phyloP scores from a whole-genome alignment of 2,329 filamentous ascomycete species.

The Cladophialophora carrionii region DNA sequence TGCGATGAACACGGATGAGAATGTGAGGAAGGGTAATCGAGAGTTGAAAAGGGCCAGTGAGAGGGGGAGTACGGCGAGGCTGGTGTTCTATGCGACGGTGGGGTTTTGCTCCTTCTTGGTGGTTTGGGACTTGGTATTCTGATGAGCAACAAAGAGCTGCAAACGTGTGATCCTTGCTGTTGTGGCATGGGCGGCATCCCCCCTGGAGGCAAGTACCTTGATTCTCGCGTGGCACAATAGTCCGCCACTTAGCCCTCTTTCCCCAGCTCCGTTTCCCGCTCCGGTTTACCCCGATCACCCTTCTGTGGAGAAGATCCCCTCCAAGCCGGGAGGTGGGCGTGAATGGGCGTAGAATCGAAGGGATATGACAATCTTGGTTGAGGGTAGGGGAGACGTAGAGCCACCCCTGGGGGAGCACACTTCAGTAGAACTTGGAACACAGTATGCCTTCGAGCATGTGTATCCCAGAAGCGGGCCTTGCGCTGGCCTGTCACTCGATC shows the following conservation, averaged over 20 bases:
- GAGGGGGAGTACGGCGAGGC: slow-evolving; percentile 71
- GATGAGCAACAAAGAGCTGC: slow-evolving; percentile 4
- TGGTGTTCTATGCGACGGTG: slow-evolving; percentile 79
- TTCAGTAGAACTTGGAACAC: not conserved
- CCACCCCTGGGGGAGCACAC: not conserved
- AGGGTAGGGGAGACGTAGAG: not conserved
- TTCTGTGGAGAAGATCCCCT: not conserved
- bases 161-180: not conserved
- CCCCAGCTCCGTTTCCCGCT: slow-evolving; percentile 1
- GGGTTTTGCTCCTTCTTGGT: slow-evolving; percentile 74
- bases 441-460: not conserved
- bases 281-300: not conserved
- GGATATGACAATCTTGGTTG: not conserved
- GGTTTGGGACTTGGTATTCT: slow-evolving; percentile 74
- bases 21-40: slow-evolving; percentile 86
- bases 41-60: slow-evolving; percentile 83
- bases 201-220: not conserved
- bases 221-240: not conserved
- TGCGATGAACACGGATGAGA: slow-evolving; percentile 78
- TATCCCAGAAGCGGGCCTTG: too few species aligned
- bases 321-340: not conserved
- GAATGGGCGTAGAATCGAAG: not conserved
- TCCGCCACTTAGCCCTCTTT: not conserved
- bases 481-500: not conserved
- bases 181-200: not conserved